Base-by-base conservation (phyloP, 176 grass and related monocot genomes). In the Cocos nucifera region DNA sequence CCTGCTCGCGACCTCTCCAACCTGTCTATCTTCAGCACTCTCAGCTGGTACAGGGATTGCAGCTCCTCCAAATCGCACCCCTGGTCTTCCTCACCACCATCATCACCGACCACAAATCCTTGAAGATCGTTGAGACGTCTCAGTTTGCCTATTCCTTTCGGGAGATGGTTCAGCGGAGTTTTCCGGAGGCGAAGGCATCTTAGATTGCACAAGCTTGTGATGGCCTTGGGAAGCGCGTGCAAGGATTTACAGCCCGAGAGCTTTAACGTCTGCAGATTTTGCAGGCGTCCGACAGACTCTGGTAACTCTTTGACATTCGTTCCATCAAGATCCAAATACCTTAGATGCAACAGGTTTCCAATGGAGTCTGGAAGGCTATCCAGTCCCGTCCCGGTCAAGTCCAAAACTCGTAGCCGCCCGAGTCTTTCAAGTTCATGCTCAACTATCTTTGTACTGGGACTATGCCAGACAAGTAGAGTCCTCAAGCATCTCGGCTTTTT, bases 311-410 rank as follows among this genome's bases (percentile, higher is more conserved):
- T 71, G 61, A 90, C 67, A n/a, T 80, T 75, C 50, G 92, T 87
- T 69, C 66, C 64, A 32, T 96, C 87, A 77, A 96, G 92, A 79
- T 78, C 79, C 28, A 96, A 75, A 72, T 82, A 85, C 56, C 92
- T 96, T 72, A 96, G 44, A 73, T 90, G 86, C 16, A 83, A 70
- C 74, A 90, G 69, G 32, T 74, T 79, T 0, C 77, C 75, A 59
- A 96, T 79, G 21, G 80, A 96, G 62, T 74, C 78, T 2, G 92
- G 78, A 60, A 86, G 12, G 8, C 49, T 56, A 4, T 26, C 25
- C 1, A 81, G 60, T 5, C 19, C 19, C 6, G 6, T 9, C 1
- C 9, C 6, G 8, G 0, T 9, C 30, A 35, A 9, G 8, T 35
- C 0, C 30, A 35, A 35, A 8, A 32, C 30, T 7, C 4, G 30